These are phyloP conservation scores for Solanum sejunctum DNA, from an alignment of 257 asterid species.

Conservation along the genomic window DNA sequence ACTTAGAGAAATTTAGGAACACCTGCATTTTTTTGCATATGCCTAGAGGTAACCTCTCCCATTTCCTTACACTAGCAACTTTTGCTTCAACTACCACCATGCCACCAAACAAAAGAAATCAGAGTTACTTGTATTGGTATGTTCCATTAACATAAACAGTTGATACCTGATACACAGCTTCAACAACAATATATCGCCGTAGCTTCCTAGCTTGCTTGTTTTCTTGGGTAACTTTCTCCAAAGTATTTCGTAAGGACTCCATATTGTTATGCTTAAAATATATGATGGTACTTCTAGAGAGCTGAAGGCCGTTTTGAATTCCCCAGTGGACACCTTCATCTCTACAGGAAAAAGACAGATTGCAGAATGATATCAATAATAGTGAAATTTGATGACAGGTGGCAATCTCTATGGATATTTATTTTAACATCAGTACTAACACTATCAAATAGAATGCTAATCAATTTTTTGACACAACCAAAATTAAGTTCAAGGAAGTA, in stretches of 20 bases:
- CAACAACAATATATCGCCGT: constrained; percentile 87
- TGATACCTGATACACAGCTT: constrained; percentile 90
- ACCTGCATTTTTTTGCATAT: neutral
- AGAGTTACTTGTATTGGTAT: neutral
- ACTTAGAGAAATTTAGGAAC: neutral
- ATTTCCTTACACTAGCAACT: neutral
- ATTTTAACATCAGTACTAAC: neutral
- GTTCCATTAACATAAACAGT: neutral
- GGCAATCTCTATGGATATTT: neutral
- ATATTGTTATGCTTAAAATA: constrained; percentile 85
- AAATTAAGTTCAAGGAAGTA: neutral
- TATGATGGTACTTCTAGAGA: constrained; percentile 83
- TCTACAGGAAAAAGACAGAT: constrained; percentile 25
- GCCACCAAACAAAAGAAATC: neutral
- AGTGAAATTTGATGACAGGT: neutral
- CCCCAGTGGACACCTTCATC: constrained; percentile 99
- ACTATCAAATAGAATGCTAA: neutral
- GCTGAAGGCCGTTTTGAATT: constrained; percentile 90
- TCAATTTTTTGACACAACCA: neutral
- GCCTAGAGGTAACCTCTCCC: neutral
- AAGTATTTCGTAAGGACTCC: constrained; percentile 47
- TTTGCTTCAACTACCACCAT: neutral
- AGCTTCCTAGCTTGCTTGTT: constrained; percentile 79
- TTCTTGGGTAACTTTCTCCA: constrained; percentile 63
- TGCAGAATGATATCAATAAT: neutral